phyloP scores from a whole-genome alignment of 164 flowering plant species.

The Buxus sempervirens region DNA sequence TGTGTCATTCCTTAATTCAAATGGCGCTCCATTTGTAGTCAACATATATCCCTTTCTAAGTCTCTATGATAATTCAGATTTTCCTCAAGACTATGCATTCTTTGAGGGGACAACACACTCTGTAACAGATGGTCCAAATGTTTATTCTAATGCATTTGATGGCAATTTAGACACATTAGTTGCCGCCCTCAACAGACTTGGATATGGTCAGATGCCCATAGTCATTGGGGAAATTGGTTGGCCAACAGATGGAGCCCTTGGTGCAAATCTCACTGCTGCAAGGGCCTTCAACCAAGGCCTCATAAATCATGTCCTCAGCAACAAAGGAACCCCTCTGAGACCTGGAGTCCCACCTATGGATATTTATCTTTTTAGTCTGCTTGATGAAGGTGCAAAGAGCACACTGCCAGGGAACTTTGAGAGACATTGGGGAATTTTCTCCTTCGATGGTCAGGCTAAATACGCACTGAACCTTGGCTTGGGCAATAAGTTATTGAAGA shows the following conservation, averaged over 20 bases:
- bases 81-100: constrained; percentile 93
- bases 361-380: constrained; percentile 74
- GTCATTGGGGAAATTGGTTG: constrained; percentile 90
- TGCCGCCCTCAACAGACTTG: constrained; percentile 72
- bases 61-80: constrained; percentile 72
- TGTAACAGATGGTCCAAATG: constrained; percentile 69
- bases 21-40: constrained; percentile 88
- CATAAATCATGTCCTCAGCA: constrained; percentile 49
- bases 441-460: constrained; percentile 90
- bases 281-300: constrained; percentile 85
- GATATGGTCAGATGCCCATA: constrained; percentile 78
- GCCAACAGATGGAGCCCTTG: constrained; percentile 84
- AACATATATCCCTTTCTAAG: constrained; percentile 93
- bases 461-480: constrained; percentile 45
- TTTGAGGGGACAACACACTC: constrained; percentile 75
- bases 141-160: constrained; percentile 82
- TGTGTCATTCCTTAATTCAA: constrained; percentile 73
- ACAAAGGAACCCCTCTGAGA: constrained; percentile 86
- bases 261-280: constrained; percentile 82
- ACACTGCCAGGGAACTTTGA: constrained; percentile 82
- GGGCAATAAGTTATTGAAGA: constrained; percentile 39
- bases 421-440: constrained; percentile 95
- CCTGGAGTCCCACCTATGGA: constrained; percentile 76
- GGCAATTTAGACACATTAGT: constrained; percentile 86
- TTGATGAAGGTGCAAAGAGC: constrained; percentile 85